These are phyloP conservation scores for Starmerella apis DNA, from an alignment of 805 yeast species.

Conservation along the genomic window DNA sequence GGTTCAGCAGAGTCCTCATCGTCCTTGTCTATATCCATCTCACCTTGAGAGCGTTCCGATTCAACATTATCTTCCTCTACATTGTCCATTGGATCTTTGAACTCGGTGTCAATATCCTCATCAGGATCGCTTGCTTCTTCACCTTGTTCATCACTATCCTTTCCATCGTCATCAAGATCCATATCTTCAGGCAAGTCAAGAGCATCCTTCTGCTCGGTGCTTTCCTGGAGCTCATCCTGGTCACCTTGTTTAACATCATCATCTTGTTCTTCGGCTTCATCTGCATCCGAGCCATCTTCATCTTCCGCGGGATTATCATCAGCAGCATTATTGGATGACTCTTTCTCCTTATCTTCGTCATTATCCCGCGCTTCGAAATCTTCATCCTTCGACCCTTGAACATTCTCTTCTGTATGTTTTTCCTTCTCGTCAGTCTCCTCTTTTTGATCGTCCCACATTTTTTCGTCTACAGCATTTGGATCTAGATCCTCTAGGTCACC, in stretches of 20 bases:
- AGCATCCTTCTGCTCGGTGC: conserved; percentile 75
- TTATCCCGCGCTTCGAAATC: conserved; percentile 31
- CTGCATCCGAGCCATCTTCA: conserved; percentile 54
- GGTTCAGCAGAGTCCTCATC: conserved; percentile 25
- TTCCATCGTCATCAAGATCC: conserved; percentile 60
- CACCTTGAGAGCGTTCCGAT: conserved; percentile 31
- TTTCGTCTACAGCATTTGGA: conserved; percentile 91
- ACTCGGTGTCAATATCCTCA: conserved; percentile 35
- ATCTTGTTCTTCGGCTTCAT: conserved; percentile 14
- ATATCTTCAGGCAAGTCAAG: conserved; percentile 87
- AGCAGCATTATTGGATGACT: conserved; percentile 21
- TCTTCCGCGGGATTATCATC: conserved; percentile 51
- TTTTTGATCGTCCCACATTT: conserved; percentile 95
- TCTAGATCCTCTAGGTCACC: conserved; percentile 84
- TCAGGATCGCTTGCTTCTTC: conserved; percentile 35
- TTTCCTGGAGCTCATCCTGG: conserved; percentile 55
- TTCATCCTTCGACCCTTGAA: conserved; percentile 37
- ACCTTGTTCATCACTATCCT: conserved; percentile 42
- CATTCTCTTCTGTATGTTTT: conserved; percentile 65
- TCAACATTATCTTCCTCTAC: conserved; percentile 47
- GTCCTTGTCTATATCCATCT: conserved; percentile 27
- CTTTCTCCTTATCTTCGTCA: conserved; percentile 5
- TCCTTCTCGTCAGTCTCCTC: conserved; percentile 56
- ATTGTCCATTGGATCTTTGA: conserved; percentile 33
- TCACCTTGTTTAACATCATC: conserved; percentile 46